Evolutionary conservation across 768 basidiomycete genomes (phyloP).

Genomic region (Kondoa malvinella): DNA sequence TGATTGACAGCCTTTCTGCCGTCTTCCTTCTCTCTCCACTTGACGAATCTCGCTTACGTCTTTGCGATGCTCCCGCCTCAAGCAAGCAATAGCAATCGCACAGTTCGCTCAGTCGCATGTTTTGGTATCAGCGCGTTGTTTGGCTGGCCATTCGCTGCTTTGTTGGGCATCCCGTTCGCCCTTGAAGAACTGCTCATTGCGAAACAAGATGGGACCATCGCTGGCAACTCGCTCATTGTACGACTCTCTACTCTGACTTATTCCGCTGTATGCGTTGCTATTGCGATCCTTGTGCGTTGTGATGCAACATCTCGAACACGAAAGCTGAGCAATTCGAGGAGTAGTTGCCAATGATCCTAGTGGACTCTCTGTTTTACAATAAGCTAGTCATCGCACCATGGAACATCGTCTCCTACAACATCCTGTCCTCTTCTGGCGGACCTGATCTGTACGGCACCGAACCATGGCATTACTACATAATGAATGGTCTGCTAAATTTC

Average conservation of each 20-base stretch:
- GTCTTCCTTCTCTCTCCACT: conserved; percentile 88
- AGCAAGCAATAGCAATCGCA: conserved; percentile 35
- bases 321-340: background rate
- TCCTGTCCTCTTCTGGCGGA: conserved; percentile 48
- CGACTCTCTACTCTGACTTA: background rate
- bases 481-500: conserved; percentile 85
- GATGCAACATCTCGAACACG: too few species aligned
- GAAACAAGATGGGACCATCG: conserved; percentile 1
- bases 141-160: conserved; percentile 92
- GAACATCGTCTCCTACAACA: conserved; percentile 87
- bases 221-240: background rate
- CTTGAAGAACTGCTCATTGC: conserved; percentile 51
- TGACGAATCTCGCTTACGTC: conserved; percentile 58
- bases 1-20: conserved; percentile 61
- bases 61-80: conserved; percentile 36
- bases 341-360: conserved; percentile 62
- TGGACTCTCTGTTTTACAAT: conserved; percentile 79
- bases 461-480: conserved; percentile 67
- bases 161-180: conserved; percentile 72
- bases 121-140: conserved; percentile 72
- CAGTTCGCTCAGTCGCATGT: conserved; percentile 47
- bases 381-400: conserved; percentile 62
- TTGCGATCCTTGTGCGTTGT: too few species aligned
- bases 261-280: conserved; percentile 38
- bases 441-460: conserved; percentile 74